Evolutionary conservation across 1,284 basidiomycete genomes (phyloP).

Genomic region (Stereum hirsutum): DNA sequence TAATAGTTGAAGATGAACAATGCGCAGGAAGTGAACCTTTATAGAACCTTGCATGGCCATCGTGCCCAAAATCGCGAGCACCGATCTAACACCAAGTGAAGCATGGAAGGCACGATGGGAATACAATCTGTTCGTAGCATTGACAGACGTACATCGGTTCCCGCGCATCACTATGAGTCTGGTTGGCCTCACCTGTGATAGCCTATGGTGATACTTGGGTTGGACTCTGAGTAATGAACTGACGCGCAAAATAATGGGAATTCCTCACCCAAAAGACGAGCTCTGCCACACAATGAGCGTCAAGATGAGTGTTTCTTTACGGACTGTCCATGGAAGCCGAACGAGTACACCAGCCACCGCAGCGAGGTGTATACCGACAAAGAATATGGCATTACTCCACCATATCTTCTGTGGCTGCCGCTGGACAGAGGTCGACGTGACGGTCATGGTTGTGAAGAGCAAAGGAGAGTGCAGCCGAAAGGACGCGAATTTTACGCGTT

Average conservation of each 20-base stretch:
- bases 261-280: constrained; percentile 58
- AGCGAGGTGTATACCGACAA: constrained; percentile 53
- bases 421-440: no score
- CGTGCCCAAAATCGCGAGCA: constrained; percentile 58
- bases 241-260: neutral
- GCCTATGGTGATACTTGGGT: no score
- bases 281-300: constrained; percentile 58
- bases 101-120: constrained; percentile 68
- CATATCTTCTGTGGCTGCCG: no score
- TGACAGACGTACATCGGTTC: neutral
- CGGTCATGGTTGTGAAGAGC: no score
- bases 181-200: no score
- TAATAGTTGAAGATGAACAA: constrained; percentile 26
- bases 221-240: no score
- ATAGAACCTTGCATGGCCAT: constrained; percentile 63
- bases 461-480: no score
- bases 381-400: constrained; percentile 67
- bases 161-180: no score
- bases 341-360: constrained; percentile 43
- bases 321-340: constrained; percentile 37
- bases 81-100: constrained; percentile 39
- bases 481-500: no score
- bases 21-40: no score
- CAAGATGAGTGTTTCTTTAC: constrained; percentile 38
- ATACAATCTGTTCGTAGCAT: constrained; percentile 73